Conservation (phyloP, 2,329 filamentous ascomycete genomes). For the Cryphonectria radicalis region DNA sequence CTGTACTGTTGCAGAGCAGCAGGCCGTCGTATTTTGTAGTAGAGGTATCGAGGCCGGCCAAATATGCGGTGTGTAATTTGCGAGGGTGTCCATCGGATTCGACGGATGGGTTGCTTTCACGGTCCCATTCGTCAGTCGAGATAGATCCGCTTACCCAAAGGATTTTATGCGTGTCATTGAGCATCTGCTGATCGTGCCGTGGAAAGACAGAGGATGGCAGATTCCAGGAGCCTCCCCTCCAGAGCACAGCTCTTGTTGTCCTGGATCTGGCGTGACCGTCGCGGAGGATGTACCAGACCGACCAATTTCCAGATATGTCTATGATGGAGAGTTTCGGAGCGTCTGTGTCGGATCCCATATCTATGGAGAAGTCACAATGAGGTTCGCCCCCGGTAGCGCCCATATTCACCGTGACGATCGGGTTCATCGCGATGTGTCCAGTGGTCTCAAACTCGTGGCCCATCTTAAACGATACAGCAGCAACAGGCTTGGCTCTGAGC, state of each 20-base stretch:
- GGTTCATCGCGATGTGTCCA: constrained; percentile 60
- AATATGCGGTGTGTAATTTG: constrained; percentile 12
- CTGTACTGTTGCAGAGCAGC: constrained; percentile 23
- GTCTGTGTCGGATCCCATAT: constrained; percentile 54
- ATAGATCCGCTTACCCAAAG: constrained; percentile 38
- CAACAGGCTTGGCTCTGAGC: constrained; percentile 46
- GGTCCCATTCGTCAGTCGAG: constrained; percentile 33
- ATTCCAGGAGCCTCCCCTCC: constrained; percentile 12
- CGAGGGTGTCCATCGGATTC: background rate
- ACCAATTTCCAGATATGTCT: constrained; percentile 69
- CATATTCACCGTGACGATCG: constrained; percentile 56
- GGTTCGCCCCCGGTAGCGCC: constrained; percentile 56
- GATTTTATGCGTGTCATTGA: constrained; percentile 47
- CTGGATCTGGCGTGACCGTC: constrained; percentile 41
- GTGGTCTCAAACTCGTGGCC: constrained; percentile 36
- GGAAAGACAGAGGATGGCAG: constrained; percentile 33
- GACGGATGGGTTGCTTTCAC: constrained; percentile 25
- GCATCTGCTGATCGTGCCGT: constrained; percentile 37
- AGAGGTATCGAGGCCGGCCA: constrained; percentile 4
- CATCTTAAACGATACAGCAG: constrained; percentile 30
- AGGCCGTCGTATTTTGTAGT: constrained; percentile 19
- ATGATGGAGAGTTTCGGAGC: constrained; percentile 67
- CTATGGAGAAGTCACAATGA: constrained; percentile 69
- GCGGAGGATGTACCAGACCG: constrained; percentile 63
- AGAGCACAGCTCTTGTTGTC: constrained; percentile 40